A percentile compares a stretch with the other conserved stretches of the same genome.
Evolutionary conservation across 192 early-diverging fungal genomes (phyloP).

Genomic region (Diversispora epigaea): DNA sequence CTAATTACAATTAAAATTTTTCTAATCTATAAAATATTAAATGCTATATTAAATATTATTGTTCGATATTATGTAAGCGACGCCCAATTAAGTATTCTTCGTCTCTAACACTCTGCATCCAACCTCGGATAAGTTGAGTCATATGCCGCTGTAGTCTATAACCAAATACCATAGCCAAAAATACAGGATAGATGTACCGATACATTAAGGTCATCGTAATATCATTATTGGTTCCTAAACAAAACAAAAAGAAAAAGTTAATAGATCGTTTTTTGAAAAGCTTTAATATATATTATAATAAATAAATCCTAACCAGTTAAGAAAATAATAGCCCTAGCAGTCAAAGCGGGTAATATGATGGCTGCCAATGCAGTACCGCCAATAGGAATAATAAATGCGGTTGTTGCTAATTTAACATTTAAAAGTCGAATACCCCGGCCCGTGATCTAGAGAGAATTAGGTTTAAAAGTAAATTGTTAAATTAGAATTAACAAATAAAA

Average conservation of each 20-base stretch:
- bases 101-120: slow-evolving; percentile 79
- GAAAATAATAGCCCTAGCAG: slow-evolving; percentile 38
- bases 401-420: slow-evolving; percentile 38
- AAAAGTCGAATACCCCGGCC: slow-evolving; percentile 35
- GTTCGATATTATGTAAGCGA: slow-evolving; percentile 77
- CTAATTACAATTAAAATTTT: no score
- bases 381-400: slow-evolving; percentile 40
- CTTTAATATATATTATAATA: slow-evolving; percentile 2
- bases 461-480: background rate
- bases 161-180: slow-evolving; percentile 39
- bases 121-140: slow-evolving; percentile 50
- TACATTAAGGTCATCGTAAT: slow-evolving; percentile 31
- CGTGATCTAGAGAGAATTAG: slow-evolving; percentile 22
- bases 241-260: background rate
- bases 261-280: background rate
- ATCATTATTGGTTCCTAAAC: slow-evolving; percentile 32
- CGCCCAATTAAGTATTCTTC: slow-evolving; percentile 84
- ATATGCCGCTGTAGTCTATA: slow-evolving; percentile 34
- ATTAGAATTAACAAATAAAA: background rate
- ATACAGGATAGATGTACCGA: slow-evolving; percentile 43
- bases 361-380: slow-evolving; percentile 34
- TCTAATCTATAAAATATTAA: no score
- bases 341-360: slow-evolving; percentile 39
- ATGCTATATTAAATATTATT: no score
- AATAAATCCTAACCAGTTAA: slow-evolving; percentile 36